These are phyloP conservation scores for Fusarium sp. DNA, from an alignment of 2,329 filamentous ascomycete species.

Conservation along the genomic window DNA sequence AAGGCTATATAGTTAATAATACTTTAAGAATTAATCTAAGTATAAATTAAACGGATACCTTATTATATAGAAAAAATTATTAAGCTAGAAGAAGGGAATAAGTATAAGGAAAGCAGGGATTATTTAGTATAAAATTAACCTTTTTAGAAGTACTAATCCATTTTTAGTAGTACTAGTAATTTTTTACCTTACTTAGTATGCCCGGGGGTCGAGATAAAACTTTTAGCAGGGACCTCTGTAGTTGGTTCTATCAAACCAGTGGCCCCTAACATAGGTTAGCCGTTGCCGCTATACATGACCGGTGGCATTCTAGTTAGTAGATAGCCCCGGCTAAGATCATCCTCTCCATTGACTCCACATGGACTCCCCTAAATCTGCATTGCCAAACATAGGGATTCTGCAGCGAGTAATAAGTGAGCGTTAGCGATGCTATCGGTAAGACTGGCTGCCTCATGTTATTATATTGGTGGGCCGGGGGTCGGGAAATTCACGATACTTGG, in stretches of 20 bases:
- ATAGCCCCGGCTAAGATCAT: slow-evolving; percentile 19
- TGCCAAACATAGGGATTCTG: neutral
- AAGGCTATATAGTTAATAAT: too few relatives aligned
- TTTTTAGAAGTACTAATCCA: too few relatives aligned
- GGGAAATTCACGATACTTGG: slow-evolving; percentile 5
- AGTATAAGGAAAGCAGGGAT: too few relatives aligned
- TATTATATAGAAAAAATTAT: too few relatives aligned
- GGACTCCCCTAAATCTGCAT: slow-evolving; percentile 8
- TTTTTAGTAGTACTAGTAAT: too few relatives aligned
- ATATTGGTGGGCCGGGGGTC: slow-evolving; percentile 7
- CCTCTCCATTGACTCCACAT: slow-evolving; percentile 13
- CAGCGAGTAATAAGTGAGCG: neutral
- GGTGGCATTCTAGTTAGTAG: slow-evolving; percentile 11
- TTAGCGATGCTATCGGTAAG: neutral
- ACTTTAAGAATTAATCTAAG: too few relatives aligned
- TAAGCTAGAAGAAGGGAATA: too few relatives aligned
- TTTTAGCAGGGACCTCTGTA: too few relatives aligned
- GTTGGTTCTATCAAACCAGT: slow-evolving; percentile 18
- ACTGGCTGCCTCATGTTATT: neutral
- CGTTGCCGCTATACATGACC: slow-evolving; percentile 29
- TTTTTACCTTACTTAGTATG: too few relatives aligned
- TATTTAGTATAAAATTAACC: too few relatives aligned
- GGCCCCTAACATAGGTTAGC: slow-evolving; percentile 31
- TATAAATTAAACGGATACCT: too few relatives aligned
- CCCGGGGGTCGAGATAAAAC: too few relatives aligned